These are phyloP conservation scores for Globisporangium mamillatum DNA, from an alignment of 352 stramenopile species.

Conservation along the genomic window DNA sequence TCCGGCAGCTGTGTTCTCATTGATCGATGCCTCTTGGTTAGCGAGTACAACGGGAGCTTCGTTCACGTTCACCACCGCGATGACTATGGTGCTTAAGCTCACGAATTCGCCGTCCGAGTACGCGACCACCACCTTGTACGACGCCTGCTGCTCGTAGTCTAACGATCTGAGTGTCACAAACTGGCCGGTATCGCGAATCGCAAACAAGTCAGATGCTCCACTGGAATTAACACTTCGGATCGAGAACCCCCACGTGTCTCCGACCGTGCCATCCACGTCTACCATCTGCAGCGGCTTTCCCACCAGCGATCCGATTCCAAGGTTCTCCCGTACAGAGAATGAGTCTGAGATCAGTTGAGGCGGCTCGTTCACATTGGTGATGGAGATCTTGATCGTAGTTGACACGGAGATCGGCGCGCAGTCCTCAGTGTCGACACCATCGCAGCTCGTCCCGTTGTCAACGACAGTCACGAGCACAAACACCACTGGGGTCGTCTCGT, in stretches of 20 bases:
- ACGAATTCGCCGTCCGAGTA: slow-evolving; percentile 29
- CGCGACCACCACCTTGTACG: neutral
- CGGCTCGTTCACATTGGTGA: slow-evolving; percentile 49
- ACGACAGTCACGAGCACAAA: slow-evolving; percentile 31
- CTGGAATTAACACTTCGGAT: slow-evolving; percentile 21
- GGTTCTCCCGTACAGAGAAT: slow-evolving; percentile 43
- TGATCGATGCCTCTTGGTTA: slow-evolving; percentile 23
- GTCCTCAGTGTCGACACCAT: neutral
- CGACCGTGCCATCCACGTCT: slow-evolving; percentile 40
- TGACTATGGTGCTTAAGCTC: slow-evolving; percentile 15
- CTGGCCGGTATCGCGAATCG: slow-evolving; percentile 40
- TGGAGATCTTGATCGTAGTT: neutral
- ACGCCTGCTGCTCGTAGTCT: slow-evolving; percentile 30
- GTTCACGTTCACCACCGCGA: slow-evolving; percentile 53
- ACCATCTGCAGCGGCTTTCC: slow-evolving; percentile 37
- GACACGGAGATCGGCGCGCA: slow-evolving; percentile 13
- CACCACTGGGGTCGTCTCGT: slow-evolving; percentile 29
- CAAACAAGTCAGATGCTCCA: slow-evolving; percentile 27
- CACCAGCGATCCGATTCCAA: slow-evolving; percentile 33
- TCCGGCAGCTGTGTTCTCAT: slow-evolving; percentile 35
- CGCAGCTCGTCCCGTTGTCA: slow-evolving; percentile 40
- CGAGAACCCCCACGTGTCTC: slow-evolving; percentile 27
- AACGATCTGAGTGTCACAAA: slow-evolving; percentile 31
- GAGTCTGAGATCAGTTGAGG: slow-evolving; percentile 21
- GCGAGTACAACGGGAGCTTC: slow-evolving; percentile 33